phyloP scores from a whole-genome alignment of 768 basidiomycete species.

The Cyclocybe cylindracea region DNA sequence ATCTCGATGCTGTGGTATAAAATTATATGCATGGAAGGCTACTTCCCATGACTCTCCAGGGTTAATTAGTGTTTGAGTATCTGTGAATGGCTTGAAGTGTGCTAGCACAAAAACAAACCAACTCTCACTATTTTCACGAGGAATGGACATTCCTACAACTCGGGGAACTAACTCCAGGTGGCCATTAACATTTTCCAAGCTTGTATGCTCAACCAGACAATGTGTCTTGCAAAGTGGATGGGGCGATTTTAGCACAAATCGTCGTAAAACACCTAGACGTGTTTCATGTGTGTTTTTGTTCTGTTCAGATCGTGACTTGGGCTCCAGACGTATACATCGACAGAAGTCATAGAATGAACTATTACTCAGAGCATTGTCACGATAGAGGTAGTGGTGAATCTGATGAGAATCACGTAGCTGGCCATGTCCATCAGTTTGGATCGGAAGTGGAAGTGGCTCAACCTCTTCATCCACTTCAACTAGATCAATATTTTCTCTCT shows the following conservation, averaged over 20 bases:
- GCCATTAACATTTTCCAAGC: slow-evolving; percentile 8
- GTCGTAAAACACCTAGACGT: background rate
- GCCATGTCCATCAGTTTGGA: slow-evolving; percentile 1
- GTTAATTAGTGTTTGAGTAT: background rate
- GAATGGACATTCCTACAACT: slow-evolving; percentile 2
- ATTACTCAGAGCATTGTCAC: slow-evolving; percentile 10
- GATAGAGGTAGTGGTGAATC: slow-evolving; percentile 26
- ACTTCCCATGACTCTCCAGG: background rate
- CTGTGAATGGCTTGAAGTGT: slow-evolving; percentile 9
- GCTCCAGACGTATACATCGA: too few relatives aligned
- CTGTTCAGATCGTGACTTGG: slow-evolving; percentile 6
- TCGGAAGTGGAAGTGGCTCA: background rate
- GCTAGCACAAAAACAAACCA: slow-evolving; percentile 1
- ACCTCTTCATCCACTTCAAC: background rate
- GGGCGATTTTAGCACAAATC: background rate
- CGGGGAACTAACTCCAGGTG: background rate
- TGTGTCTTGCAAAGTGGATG: slow-evolving; percentile 14
- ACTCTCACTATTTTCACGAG: background rate
- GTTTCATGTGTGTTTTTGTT: slow-evolving; percentile 5
- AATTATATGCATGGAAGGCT: background rate
- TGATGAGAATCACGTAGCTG: slow-evolving; percentile 23
- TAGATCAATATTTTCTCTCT: background rate
- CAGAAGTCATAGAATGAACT: slow-evolving; percentile 31
- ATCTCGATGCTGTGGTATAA: background rate
- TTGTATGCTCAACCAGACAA: slow-evolving; percentile 14